A percentile compares a stretch with the other conserved stretches of the same genome.
Conservation (phyloP, 2,329 filamentous ascomycete genomes). For the Didymella arachidicola region DNA sequence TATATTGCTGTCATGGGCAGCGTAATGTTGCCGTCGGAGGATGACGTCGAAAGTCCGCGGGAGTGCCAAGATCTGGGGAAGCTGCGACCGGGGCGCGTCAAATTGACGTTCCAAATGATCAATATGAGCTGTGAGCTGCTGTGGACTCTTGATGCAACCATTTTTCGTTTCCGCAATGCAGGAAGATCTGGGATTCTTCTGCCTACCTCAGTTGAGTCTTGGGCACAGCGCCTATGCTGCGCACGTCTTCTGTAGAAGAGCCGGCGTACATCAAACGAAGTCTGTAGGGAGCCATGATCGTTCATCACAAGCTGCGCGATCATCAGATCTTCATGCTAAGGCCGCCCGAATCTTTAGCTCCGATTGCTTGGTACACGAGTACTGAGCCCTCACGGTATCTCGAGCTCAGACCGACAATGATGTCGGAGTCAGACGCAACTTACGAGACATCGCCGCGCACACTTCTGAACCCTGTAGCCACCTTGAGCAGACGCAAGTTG, state of each 20-base stretch:
- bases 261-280: neutral
- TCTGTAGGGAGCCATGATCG: neutral
- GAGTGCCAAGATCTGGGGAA: conserved; percentile 18
- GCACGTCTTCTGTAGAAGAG: neutral
- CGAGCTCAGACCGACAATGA: neutral
- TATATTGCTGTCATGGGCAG: neutral
- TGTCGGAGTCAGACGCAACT: neutral
- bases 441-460: neutral
- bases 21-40: neutral
- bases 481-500: too few species aligned
- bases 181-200: too few species aligned
- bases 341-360: neutral
- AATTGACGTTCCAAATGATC: neutral
- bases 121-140: neutral
- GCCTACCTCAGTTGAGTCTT: too few species aligned
- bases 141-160: neutral
- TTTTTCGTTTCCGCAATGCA: too few species aligned
- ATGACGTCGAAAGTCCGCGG: conserved; percentile 19
- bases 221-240: too few species aligned
- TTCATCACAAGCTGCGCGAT: neutral
- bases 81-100: neutral
- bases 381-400: neutral
- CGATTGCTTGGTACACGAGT: neutral
- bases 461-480: neutral
- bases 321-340: neutral